Evolutionary conservation across 140 eudicot species (phyloP).

Genomic region (Bidens hawaiensis): DNA sequence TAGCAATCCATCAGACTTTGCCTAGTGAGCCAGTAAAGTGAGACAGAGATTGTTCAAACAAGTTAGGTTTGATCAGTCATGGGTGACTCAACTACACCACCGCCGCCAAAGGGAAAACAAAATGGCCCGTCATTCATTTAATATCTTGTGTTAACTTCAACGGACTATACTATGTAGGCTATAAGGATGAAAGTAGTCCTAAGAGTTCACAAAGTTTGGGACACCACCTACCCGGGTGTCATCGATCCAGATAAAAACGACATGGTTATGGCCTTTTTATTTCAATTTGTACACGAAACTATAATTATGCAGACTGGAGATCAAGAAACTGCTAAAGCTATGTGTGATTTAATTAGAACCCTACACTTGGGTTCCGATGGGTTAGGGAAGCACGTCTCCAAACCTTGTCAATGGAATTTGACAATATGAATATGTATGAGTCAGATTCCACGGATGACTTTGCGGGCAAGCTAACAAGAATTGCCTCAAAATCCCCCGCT

Average conservation of each 20-base stretch:
- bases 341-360: not conserved
- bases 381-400: no score
- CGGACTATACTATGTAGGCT: not conserved
- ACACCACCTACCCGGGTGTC: not conserved
- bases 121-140: not conserved
- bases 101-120: not conserved
- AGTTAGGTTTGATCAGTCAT: no score
- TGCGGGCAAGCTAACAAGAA: not conserved
- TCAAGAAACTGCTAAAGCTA: not conserved
- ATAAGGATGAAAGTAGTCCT: no score
- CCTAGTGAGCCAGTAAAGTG: no score
- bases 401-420: no score
- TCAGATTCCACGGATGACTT: not conserved
- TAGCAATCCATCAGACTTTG: no score
- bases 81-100: no score
- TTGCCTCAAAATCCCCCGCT: not conserved
- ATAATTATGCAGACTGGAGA: not conserved
- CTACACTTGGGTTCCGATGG: no score
- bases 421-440: not conserved
- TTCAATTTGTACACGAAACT: not conserved
- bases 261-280: not conserved
- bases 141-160: not conserved
- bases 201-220: no score
- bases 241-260: not conserved
- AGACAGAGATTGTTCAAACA: no score